These are phyloP conservation scores for Ustilago nuda DNA, from an alignment of 1,284 basidiomycete genomes.

Conservation along the genomic window DNA sequence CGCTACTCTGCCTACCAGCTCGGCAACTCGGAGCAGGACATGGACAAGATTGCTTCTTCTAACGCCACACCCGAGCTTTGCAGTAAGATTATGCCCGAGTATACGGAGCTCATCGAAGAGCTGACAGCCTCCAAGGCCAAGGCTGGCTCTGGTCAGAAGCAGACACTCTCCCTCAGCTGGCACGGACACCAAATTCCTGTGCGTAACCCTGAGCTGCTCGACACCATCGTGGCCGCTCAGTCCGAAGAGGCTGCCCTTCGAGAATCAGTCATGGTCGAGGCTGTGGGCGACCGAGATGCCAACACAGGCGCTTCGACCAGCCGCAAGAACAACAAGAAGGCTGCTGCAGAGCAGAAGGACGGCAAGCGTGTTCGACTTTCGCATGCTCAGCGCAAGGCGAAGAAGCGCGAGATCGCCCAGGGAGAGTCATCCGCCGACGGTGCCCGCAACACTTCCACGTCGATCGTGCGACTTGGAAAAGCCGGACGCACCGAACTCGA, in stretches of 20 bases:
- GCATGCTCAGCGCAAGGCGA: conserved; percentile 64
- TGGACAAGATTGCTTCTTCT: conserved; percentile 81
- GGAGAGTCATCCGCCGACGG: conserved; percentile 30
- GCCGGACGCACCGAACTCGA: conserved; percentile 58
- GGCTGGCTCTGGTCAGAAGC: conserved; percentile 57
- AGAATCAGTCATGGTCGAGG: conserved; percentile 65
- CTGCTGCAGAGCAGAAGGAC: conserved; percentile 12
- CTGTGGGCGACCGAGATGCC: conserved; percentile 24
- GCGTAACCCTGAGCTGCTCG: conserved; percentile 89
- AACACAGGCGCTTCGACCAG: conserved; percentile 6
- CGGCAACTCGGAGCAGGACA: conserved; percentile 76
- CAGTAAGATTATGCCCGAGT: conserved; percentile 76
- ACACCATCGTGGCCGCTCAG: conserved; percentile 84
- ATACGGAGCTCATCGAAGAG: conserved; percentile 74
- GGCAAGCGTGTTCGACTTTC: conserved; percentile 56
- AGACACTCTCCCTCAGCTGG: conserved; percentile 78
- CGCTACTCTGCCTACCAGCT: conserved; percentile 92
- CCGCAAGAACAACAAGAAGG: conserved; percentile 20
- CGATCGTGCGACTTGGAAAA: conserved; percentile 33
- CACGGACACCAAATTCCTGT: conserved; percentile 85
- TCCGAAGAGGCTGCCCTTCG: conserved; percentile 75
- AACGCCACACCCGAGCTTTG: conserved; percentile 73
- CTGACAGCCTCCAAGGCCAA: conserved; percentile 70
- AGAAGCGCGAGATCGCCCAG: conserved; percentile 54
- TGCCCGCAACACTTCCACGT: conserved; percentile 30